Conservation (phyloP, 208 protist species). For the Tetramitus jugosus region DNA sequence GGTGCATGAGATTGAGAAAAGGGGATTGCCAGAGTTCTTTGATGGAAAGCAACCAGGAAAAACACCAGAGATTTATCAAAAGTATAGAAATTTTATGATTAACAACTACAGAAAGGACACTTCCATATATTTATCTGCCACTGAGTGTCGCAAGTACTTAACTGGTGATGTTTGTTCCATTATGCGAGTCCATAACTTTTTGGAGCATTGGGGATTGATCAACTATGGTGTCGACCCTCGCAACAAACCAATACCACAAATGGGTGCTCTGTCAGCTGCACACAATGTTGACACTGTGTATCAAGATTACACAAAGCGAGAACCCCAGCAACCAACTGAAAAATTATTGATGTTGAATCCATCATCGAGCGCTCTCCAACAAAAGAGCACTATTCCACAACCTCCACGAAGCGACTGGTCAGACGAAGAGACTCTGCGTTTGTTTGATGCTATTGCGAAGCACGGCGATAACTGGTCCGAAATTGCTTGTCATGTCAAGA, state of each 20-base stretch:
- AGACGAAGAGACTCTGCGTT: slow-evolving; percentile 15
- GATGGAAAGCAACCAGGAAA: background rate
- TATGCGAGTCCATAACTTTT: background rate
- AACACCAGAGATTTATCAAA: background rate
- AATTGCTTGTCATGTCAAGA: background rate
- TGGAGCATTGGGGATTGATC: slow-evolving; percentile 27
- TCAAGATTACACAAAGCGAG: background rate
- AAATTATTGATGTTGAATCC: background rate
- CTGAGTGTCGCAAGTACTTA: background rate
- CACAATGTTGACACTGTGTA: background rate
- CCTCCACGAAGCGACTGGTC: background rate
- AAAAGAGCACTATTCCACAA: background rate
- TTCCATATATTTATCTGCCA: background rate
- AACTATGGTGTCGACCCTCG: slow-evolving; percentile 10
- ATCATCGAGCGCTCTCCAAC: background rate
- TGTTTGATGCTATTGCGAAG: slow-evolving; percentile 16
- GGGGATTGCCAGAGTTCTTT: slow-evolving; percentile 22
- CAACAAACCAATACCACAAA: background rate
- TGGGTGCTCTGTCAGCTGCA: background rate
- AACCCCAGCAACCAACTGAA: background rate
- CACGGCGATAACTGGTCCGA: slow-evolving; percentile 16
- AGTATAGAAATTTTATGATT: slow-evolving; percentile 13
- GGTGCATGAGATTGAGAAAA: background rate
- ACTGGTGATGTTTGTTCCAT: background rate
- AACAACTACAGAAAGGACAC: background rate